Percentiles rank a stretch among this genome's conserved stretches.
phyloP scores from a whole-genome alignment of 176 grass and related monocot species.

The Oryza rufipogon region DNA sequence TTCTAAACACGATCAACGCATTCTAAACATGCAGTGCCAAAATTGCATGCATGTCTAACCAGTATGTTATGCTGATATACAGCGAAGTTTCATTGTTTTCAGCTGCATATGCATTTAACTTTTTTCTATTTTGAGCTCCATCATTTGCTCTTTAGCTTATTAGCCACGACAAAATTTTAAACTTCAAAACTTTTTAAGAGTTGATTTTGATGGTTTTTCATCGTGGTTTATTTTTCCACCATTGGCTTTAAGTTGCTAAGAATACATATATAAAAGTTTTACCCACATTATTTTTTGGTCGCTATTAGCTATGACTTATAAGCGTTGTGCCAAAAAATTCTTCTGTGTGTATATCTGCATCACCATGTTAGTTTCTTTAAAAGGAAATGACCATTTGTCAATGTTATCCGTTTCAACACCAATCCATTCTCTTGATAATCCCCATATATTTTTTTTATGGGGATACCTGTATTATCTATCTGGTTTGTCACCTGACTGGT shows the following conservation, averaged over 20 bases:
- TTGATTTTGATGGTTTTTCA: too few relatives aligned
- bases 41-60: background rate
- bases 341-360: background rate
- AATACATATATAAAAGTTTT: too few relatives aligned
- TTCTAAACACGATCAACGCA: background rate
- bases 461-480: background rate
- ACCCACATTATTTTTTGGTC: too few relatives aligned
- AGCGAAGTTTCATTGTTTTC: background rate
- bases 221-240: too few relatives aligned
- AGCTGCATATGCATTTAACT: background rate
- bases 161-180: too few relatives aligned
- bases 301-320: too few relatives aligned
- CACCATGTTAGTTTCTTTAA: background rate
- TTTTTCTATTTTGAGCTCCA: background rate
- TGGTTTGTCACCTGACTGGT: constrained; percentile 18
- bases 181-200: too few relatives aligned
- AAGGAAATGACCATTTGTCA: background rate
- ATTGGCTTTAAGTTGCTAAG: too few relatives aligned
- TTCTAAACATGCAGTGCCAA: background rate
- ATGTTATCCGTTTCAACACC: background rate
- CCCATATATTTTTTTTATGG: background rate
- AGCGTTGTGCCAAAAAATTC: background rate
- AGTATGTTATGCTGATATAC: background rate
- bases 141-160: too few relatives aligned
- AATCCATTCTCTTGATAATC: constrained; percentile 7